Base-by-base conservation (phyloP, 495 filamentous ascomycete species). In the Pseudomonodictys pantanalensis region DNA sequence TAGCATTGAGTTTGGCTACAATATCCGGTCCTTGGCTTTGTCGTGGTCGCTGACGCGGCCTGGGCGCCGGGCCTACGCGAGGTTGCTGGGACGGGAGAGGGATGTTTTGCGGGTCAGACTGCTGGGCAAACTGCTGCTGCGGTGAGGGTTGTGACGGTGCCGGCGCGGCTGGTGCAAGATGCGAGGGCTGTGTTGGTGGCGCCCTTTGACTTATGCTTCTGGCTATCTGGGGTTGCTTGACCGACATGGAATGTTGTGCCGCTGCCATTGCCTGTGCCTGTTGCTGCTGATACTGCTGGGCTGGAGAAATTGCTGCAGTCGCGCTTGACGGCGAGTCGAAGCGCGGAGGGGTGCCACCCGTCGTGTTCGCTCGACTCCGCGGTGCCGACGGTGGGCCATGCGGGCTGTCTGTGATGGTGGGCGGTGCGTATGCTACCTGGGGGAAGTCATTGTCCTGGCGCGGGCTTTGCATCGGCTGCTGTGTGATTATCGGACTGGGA, bases 1-100 rank as follows among this genome's bases (percentile, higher is more conserved):
- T 97, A 22, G 85, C 83, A 68, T 92, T 86, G 49, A 98, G 76
- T 11, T 87, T 81, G 6, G 83, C 81, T 23, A 95, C 83, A 41
- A 98, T 89, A 70, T 98, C 93, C 63, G 91, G 81, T 28, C 80
- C 80, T 64, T 77, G 81, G 62, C 82, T 90, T 70, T 91, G 88
- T 26, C 88, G 84, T 42, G 83, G 78, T 20, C 89, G 82, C 65
- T 93, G 88, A 25, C 90, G 83, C 4, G 90, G 86, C 30, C 91
- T 79, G 26, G 90, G 79, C 43, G 79, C 79, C 3, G 85, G 80
- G 6, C 73, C 82, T 60, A 65, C 75, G 52, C 68, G 69, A 24
- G 73, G 53, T 28, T 68, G 78, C 56, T 74, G 76, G 53, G 75
- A 74, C 56, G 78, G 74, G 22, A 76, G 75, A 46, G 79, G 78